Conservation (phyloP, 139 green algal genomes). For the Closterium sp. region DNA sequence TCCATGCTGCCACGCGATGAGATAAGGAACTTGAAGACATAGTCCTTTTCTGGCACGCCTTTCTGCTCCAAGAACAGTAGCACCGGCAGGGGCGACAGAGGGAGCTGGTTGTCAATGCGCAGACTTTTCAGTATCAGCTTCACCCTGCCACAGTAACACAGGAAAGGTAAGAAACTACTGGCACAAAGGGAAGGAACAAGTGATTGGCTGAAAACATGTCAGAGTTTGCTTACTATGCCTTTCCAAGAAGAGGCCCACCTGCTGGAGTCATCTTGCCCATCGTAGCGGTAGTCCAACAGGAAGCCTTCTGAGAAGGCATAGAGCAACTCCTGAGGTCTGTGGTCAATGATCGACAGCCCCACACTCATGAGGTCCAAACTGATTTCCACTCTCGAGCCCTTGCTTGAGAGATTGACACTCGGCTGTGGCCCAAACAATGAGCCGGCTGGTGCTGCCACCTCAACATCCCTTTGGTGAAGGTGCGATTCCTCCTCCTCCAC, state of each 20-base stretch:
- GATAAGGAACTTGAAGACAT: not conserved
- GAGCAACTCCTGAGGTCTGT: not conserved
- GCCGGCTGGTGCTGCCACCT: not conserved
- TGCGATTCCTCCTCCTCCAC: not conserved
- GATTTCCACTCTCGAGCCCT: not conserved
- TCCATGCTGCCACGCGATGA: not conserved
- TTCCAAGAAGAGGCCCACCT: not conserved
- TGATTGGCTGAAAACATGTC: too few relatives aligned
- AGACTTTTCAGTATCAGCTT: not conserved
- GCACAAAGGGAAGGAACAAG: not conserved
- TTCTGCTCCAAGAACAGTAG: not conserved
- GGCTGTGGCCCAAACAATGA: not conserved
- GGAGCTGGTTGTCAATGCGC: conserved; percentile 29
- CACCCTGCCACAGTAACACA: not conserved
- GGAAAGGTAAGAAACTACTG: not conserved
- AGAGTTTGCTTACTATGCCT: too few relatives aligned
- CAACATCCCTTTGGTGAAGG: not conserved
- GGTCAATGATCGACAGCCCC: not conserved
- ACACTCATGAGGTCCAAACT: not conserved
- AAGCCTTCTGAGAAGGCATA: not conserved
- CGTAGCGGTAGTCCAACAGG: not conserved
- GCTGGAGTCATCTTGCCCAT: not conserved
- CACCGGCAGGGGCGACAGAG: not conserved
- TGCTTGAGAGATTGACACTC: not conserved
- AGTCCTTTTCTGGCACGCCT: not conserved